phyloP scores from a whole-genome alignment of 148 eudicot species.

The Chenopodium quinoa region DNA sequence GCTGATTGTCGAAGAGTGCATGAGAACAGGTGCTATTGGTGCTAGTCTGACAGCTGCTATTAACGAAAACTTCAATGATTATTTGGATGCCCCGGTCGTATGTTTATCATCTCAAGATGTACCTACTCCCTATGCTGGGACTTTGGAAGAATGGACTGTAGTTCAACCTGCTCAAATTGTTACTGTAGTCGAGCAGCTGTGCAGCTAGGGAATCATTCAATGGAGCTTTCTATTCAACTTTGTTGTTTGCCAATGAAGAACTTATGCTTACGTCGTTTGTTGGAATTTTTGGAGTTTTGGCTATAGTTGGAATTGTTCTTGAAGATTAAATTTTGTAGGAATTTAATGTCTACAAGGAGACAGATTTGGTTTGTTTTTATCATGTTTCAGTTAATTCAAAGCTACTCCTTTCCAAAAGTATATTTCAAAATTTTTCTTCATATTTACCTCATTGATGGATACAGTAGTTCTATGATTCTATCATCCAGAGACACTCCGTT shows the following conservation, averaged over 20 bases:
- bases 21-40: slow-evolving; percentile 90
- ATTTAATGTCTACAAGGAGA: not conserved
- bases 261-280: not conserved
- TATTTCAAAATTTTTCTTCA: too few relatives aligned
- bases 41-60: slow-evolving; percentile 91
- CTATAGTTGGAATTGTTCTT: not conserved
- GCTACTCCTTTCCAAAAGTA: not conserved
- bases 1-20: slow-evolving; percentile 87
- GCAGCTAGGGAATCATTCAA: slow-evolving; percentile 30
- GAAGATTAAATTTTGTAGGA: not conserved
- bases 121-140: slow-evolving; percentile 90
- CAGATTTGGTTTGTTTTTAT: not conserved
- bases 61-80: slow-evolving; percentile 77
- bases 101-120: slow-evolving; percentile 93
- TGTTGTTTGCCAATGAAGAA: not conserved
- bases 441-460: too few relatives aligned
- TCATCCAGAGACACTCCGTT: too few relatives aligned
- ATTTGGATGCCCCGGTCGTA: slow-evolving; percentile 74
- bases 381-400: too few relatives aligned
- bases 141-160: slow-evolving; percentile 71
- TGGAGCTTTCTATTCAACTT: not conserved
- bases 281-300: not conserved
- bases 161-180: slow-evolving; percentile 86
- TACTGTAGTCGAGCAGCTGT: slow-evolving; percentile 81
- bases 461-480: too few relatives aligned